phyloP scores from a whole-genome alignment of 1,139 yeast genomes.

The Kurtzmaniella quercitrusa region DNA sequence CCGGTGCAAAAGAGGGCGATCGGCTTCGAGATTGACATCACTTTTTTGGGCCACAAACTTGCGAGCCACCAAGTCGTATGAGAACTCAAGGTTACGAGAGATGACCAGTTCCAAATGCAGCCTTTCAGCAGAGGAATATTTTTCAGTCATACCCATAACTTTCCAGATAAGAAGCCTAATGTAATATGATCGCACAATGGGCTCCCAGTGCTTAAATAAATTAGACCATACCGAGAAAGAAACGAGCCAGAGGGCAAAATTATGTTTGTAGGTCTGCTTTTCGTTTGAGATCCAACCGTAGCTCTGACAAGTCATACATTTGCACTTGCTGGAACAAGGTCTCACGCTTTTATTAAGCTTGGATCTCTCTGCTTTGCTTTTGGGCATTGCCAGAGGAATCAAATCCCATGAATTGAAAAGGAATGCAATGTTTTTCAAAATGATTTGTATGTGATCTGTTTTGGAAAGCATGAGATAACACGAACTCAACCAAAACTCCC shows the following conservation, averaged over 20 bases:
- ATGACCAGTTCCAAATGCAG: constrained; percentile 8
- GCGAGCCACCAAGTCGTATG: constrained; percentile 6
- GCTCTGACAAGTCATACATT: background rate
- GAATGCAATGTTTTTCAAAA: constrained; percentile 60
- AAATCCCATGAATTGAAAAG: constrained; percentile 73
- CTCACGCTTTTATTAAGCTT: background rate
- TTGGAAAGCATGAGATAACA: constrained; percentile 51
- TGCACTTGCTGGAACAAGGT: background rate
- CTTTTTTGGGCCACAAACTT: background rate
- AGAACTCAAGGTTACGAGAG: constrained; percentile 12
- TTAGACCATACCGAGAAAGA: constrained; percentile 46
- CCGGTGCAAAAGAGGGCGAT: constrained; percentile 50
- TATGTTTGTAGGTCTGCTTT: constrained; percentile 38
- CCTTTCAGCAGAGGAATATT: constrained; percentile 1
- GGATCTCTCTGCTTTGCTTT: background rate
- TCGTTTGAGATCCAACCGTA: constrained; percentile 32
- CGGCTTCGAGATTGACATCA: constrained; percentile 30
- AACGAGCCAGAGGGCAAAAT: constrained; percentile 54
- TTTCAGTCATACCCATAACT: constrained; percentile 46
- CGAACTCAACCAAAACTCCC: constrained; percentile 76
- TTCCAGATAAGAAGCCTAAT: constrained; percentile 69
- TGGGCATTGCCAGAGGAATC: constrained; percentile 39
- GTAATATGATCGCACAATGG: constrained; percentile 68
- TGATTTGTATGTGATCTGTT: constrained; percentile 60
- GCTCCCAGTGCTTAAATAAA: constrained; percentile 76